Base-by-base conservation (phyloP, 352 stramenopile genomes). In the Phytophthora multivora region DNA sequence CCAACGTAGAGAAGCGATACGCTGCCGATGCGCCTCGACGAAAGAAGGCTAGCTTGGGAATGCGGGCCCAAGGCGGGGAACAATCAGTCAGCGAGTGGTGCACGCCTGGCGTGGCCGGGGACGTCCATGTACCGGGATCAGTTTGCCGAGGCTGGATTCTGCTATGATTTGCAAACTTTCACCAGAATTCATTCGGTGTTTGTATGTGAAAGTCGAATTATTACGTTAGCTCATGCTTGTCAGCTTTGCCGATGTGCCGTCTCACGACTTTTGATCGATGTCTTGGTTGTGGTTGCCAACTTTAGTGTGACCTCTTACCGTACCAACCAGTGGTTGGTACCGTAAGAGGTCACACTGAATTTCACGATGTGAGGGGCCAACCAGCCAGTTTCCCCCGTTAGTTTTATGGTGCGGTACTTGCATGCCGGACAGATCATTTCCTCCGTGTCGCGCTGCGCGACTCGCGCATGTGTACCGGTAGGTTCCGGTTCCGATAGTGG, bases 341-440 rank as follows among this genome's bases (percentile, higher is more conserved):
- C n/a, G 28, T 13, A 33, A 9, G 8, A 13, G 8, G 4, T 4
- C 28, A 11, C 15, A 40, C 5, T 15, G 7, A 48, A 46, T 9
- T 13, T 25, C 26, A 36, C 12, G 19, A 1, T n/a, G 16, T 18
- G 15, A 16, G 5, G 7, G 18, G 5, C 7, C 12, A 10, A 33
- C 25, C 49, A 53, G 48, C 31, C 58, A 66, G 58, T 60, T 54
- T 18, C 19, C 2, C 16, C 41, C 39, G 58, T 59, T 65, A 41
- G 46, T 52, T 54, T 56, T 66, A 66, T 66, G 50, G 31, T 40
- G 42, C 41, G 36, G 18, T 8, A 10, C 28, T 12, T 5, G 31
- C 49, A 61, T 66, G 58, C 58, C 58, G 33, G 19, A 54, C 58
- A 52, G 49, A 66, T 66, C 58, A 40, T 13, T 65, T 57, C 31